Evolutionary conservation across 306 rosid species (phyloP), one percentile per base, ranked within the genome.

Genomic region (Gynostemma pentaphyllum): DNA sequence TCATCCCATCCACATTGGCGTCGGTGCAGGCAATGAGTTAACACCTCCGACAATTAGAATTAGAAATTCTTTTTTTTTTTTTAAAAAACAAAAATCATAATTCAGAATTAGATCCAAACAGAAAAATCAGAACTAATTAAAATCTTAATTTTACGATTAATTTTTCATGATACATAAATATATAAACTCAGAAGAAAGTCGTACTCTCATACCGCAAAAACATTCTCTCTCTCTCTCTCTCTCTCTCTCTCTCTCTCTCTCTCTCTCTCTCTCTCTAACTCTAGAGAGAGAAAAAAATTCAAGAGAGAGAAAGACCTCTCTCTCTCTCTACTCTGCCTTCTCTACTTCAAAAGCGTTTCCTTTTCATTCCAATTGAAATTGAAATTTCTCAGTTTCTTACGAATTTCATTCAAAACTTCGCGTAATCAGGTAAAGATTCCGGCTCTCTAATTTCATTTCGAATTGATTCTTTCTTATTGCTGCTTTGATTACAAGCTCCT

Each of bases 171-270:
- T 46, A 29, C 29, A 32, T 60, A 39, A 21, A 2, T 46, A 29
- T 53, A 32, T 60, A 39, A 21, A 60, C 65, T 60, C 48, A 60
- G 62, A 28, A 47, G 65, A 60, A 37, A 60, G 65, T 60, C 65
- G 48, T 60, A 39, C 32, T 60, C 65, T 30, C 65, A 32, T 47
- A 60, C 65, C 47, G 39, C 64, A 21, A 11, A 34, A 59, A 39
- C 48, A 22, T 60, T 60, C 65, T 60, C 47, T 55, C 62, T 60
- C 65, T 37, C 16, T 18, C n/a, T n/a, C n/a, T n/a, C n/a, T n/a
- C n/a, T n/a, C n/a, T n/a, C n/a, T 15, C 18, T 57, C 16, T 18
- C n/a, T n/a, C n/a, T n/a, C n/a, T n/a, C n/a, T n/a, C n/a, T n/a
- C n/a, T 15, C 18, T 57, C n/a, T n/a, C n/a, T n/a, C n/a, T n/a